A percentile compares a stretch with the other conserved stretches of the same genome.
Conservation (phyloP, 352 stramenopile species). For the Phytophthora europaea region DNA sequence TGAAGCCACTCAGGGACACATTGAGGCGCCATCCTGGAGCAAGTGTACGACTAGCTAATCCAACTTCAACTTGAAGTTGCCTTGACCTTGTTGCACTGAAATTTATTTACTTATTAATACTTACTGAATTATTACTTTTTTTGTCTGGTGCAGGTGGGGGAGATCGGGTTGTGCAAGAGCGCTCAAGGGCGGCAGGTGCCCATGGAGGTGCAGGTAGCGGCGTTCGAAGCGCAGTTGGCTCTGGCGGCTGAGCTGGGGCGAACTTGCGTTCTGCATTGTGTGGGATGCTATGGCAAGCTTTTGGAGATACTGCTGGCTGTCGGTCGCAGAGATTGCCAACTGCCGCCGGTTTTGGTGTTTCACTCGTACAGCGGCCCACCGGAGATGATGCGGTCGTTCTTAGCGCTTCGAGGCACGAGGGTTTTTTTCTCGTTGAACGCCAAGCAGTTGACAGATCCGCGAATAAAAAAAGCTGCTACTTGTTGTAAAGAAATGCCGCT, state of each 20-base stretch:
- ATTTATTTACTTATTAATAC: neutral
- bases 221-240: slow-evolving; percentile 63
- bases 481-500: slow-evolving; percentile 60
- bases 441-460: slow-evolving; percentile 62
- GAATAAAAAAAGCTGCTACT: slow-evolving; percentile 46
- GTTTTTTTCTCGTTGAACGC: slow-evolving; percentile 84
- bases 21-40: slow-evolving; percentile 55
- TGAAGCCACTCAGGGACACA: slow-evolving; percentile 45
- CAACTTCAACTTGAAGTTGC: slow-evolving; percentile 37
- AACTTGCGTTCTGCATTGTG: slow-evolving; percentile 78
- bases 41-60: slow-evolving; percentile 48
- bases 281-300: slow-evolving; percentile 75
- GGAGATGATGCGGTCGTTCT: slow-evolving; percentile 66
- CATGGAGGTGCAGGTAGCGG: slow-evolving; percentile 49
- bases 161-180: slow-evolving; percentile 87
- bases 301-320: slow-evolving; percentile 57
- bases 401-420: slow-evolving; percentile 45
- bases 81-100: slow-evolving; percentile 17
- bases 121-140: neutral
- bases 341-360: slow-evolving; percentile 67
- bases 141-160: slow-evolving; percentile 55
- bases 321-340: slow-evolving; percentile 10
- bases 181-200: slow-evolving; percentile 58
- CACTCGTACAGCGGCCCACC: slow-evolving; percentile 75
- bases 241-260: slow-evolving; percentile 62